Conservation (phyloP, 805 yeast genomes). For the Hanseniaspora hatyaiensis region DNA sequence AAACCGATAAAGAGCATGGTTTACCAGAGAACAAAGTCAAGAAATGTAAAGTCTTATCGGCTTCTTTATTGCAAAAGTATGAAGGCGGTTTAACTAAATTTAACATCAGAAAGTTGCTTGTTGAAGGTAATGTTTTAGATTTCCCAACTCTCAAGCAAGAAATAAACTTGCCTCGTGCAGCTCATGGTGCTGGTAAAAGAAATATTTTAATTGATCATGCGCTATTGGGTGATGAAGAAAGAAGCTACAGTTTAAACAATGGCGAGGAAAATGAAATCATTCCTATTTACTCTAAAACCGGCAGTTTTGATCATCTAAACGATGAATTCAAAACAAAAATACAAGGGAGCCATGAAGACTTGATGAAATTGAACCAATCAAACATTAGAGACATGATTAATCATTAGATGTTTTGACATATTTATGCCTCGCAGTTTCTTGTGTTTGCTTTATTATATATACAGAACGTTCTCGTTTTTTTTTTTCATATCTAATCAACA, state of each 20-base stretch:
- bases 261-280: slow-evolving; percentile 12
- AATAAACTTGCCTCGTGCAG: background rate
- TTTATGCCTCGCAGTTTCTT: too few relatives aligned
- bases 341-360: slow-evolving; percentile 9
- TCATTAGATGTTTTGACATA: too few relatives aligned
- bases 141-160: background rate
- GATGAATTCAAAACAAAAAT: background rate
- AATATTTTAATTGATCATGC: slow-evolving; percentile 14
- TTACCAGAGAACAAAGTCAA: background rate
- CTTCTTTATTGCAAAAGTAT: background rate
- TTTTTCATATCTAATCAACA: too few relatives aligned
- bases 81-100: slow-evolving; percentile 2
- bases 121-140: background rate
- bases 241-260: slow-evolving; percentile 8
- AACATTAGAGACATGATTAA: slow-evolving; percentile 14
- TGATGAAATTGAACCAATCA: slow-evolving; percentile 3
- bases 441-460: too few relatives aligned
- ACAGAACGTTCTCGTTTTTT: too few relatives aligned
- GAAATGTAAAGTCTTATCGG: slow-evolving; percentile 7
- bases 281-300: slow-evolving; percentile 5
- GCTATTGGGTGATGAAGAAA: slow-evolving; percentile 1
- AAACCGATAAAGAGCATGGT: slow-evolving; percentile 13
- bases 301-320: background rate
- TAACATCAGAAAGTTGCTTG: slow-evolving; percentile 12
- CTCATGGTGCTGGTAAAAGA: background rate